Conservation (phyloP, 306 rosid species). For the Quercus bicolor region DNA sequence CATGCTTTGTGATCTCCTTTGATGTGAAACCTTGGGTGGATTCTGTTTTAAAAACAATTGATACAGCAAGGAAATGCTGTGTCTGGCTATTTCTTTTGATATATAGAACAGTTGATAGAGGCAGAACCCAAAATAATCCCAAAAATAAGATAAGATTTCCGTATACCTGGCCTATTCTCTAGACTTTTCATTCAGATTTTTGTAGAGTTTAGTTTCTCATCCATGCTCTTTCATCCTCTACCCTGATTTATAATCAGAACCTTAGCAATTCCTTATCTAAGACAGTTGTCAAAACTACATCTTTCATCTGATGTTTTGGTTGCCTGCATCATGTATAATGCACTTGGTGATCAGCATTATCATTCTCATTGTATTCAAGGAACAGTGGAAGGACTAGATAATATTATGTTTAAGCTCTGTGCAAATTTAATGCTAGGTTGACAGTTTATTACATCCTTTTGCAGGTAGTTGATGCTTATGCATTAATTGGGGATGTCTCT, state of each 20-base stretch:
- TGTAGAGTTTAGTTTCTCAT: background rate
- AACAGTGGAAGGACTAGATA: background rate
- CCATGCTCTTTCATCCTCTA: background rate
- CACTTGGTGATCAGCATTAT: background rate
- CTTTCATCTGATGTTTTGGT: background rate
- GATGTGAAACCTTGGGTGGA: background rate
- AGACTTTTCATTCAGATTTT: background rate
- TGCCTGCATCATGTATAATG: background rate
- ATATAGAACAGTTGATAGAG: background rate
- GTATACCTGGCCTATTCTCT: background rate
- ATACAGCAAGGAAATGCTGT: background rate
- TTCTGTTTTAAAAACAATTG: background rate
- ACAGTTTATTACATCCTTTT: slow-evolving; percentile 19
- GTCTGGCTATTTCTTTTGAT: background rate
- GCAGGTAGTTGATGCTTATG: slow-evolving; percentile 96
- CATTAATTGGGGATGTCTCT: slow-evolving; percentile 85
- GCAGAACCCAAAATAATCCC: background rate
- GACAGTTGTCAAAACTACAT: background rate
- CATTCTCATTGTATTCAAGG: background rate
- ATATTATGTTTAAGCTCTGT: slow-evolving; percentile 1
- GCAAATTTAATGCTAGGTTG: slow-evolving; percentile 27
- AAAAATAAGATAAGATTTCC: background rate
- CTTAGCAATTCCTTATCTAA: slow-evolving; percentile 6
- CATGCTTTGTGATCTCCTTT: background rate
- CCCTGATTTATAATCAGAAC: background rate